phyloP scores from a whole-genome alignment of 768 basidiomycete species.

The Strobilomyces confusus region DNA sequence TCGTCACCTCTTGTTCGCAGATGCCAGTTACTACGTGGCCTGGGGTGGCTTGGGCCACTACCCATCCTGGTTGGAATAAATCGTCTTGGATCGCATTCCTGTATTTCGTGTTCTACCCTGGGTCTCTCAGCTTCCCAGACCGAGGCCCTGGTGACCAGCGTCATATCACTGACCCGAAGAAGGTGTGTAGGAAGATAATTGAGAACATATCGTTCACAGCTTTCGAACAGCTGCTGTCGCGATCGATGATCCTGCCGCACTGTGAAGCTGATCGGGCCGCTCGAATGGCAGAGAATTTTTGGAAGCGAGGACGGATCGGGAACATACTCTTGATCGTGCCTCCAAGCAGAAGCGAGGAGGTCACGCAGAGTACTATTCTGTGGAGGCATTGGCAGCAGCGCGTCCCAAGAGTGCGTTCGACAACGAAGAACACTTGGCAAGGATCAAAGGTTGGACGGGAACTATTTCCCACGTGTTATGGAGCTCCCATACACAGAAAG shows the following conservation, averaged over 20 bases:
- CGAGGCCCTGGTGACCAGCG: slow-evolving; percentile 8
- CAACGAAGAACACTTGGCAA: neutral
- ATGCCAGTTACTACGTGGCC: neutral
- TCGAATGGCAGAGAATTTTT: neutral
- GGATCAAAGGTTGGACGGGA: too few species aligned
- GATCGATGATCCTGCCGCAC: neutral
- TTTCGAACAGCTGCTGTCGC: slow-evolving; percentile 4
- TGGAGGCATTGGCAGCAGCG: neutral
- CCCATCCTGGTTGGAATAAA: neutral
- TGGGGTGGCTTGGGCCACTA: neutral
- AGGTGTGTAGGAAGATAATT: slow-evolving; percentile 20
- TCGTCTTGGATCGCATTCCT: neutral
- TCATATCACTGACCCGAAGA: slow-evolving; percentile 16
- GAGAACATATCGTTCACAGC: slow-evolving; percentile 13
- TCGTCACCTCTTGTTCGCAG: neutral
- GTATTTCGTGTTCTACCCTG: neutral
- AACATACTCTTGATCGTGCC: neutral
- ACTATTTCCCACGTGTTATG: too few species aligned
- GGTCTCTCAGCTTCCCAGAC: slow-evolving; percentile 11
- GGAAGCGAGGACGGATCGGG: neutral
- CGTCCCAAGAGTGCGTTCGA: neutral
- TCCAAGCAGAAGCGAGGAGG: neutral
- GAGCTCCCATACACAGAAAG: too few species aligned
- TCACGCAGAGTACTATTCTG: neutral
- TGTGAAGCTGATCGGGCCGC: neutral